A percentile compares a stretch with the other conserved stretches of the same genome.
These are phyloP conservation scores for Xylariaceae sp. DNA, from an alignment of 2,329 filamentous ascomycete species.

Conservation along the genomic window DNA sequence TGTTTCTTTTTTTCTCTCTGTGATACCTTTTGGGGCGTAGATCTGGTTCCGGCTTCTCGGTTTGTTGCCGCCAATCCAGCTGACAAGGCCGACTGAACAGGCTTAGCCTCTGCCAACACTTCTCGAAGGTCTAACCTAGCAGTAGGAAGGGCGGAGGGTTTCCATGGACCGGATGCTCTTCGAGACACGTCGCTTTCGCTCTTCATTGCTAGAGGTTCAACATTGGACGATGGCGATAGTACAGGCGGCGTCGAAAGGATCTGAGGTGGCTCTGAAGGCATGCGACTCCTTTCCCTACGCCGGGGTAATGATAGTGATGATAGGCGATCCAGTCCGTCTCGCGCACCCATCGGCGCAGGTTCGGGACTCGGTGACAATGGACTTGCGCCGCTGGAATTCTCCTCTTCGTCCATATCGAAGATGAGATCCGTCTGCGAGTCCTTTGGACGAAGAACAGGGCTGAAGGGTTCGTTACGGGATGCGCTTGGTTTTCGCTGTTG, in stretches of 20 bases:
- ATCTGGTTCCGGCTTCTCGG: conserved; percentile 36
- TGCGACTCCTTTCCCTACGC: conserved; percentile 37
- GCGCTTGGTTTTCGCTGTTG: conserved; percentile 43
- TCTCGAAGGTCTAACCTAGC: conserved; percentile 70
- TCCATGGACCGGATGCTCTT: conserved; percentile 44
- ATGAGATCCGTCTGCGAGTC: conserved; percentile 73
- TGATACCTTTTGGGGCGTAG: conserved; percentile 61
- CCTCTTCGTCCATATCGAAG: conserved; percentile 90
- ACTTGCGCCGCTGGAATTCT: conserved; percentile 35
- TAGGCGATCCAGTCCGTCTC: conserved; percentile 29
- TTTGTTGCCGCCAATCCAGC: conserved; percentile 51
- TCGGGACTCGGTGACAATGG: conserved; percentile 28
- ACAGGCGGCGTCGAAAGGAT: conserved; percentile 11
- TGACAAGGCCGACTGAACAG: conserved; percentile 49
- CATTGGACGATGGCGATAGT: conserved; percentile 4
- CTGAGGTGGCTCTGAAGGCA: conserved; percentile 17
- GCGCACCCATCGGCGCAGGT: conserved; percentile 12
- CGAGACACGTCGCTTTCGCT: conserved; percentile 7
- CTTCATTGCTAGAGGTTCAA: conserved; percentile 3
- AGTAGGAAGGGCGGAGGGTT: conserved; percentile 47
- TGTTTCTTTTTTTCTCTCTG: conserved; percentile 90
- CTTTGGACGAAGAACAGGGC: conserved; percentile 65
- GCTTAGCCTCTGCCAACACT: conserved; percentile 63
- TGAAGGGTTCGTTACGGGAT: conserved; percentile 53
- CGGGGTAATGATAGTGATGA: conserved; percentile 33